phyloP scores from a whole-genome alignment of 306 rosid genomes.

The Lagenaria siceraria region DNA sequence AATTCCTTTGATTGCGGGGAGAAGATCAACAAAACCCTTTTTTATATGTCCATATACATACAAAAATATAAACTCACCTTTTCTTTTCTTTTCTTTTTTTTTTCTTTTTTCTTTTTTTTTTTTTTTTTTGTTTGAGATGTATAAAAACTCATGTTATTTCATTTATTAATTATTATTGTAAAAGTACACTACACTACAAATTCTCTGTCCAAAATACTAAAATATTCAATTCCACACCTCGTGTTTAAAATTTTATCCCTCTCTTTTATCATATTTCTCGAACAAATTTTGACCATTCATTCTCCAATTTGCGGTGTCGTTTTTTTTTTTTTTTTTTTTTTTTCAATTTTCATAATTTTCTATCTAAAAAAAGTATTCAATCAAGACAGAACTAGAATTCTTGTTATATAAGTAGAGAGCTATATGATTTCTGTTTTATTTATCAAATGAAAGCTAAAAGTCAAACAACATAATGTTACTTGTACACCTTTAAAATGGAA shows the following conservation, averaged over 20 bases:
- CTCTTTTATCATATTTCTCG: neutral
- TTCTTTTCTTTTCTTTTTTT: no score
- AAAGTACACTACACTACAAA: neutral
- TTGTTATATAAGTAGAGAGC: neutral
- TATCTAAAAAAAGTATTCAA: neutral
- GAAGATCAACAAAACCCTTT: neutral
- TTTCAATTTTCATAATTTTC: neutral
- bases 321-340: no score
- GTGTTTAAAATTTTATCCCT: neutral
- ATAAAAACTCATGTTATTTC: neutral
- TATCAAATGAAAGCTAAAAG: neutral
- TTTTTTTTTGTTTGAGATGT: no score
- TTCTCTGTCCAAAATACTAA: neutral
- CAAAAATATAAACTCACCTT: neutral
- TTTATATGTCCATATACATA: no score
- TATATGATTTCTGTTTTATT: neutral
- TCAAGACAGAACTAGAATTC: neutral
- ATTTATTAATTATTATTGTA: neutral
- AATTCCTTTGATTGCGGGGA: neutral
- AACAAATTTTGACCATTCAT: neutral
- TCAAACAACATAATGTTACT: no score
- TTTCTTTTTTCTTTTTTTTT: no score
- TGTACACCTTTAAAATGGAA: neutral
- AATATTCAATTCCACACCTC: neutral
- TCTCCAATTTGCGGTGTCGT: neutral